Conservation (phyloP, 257 asterid species). For the Primulina tabacum region DNA sequence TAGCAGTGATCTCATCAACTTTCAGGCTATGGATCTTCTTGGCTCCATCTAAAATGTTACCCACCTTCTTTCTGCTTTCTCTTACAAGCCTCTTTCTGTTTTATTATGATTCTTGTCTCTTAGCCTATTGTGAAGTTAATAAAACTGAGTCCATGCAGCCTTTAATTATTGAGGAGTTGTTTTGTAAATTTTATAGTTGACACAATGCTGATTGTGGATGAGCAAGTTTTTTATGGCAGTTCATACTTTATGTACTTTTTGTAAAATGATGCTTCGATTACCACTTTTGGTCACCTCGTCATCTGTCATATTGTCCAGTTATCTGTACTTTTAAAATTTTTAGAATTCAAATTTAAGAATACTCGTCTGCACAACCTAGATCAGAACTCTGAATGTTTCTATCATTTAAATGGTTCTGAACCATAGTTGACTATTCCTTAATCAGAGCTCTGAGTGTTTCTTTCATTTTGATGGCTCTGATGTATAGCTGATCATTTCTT, state of each 20-base stretch:
- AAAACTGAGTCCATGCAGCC: slow-evolving; percentile 14
- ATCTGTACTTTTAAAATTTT: neutral
- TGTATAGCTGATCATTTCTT: slow-evolving; percentile 1
- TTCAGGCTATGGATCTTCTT: neutral
- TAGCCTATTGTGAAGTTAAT: neutral
- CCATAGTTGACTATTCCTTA: neutral
- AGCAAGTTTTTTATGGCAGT: slow-evolving; percentile 1
- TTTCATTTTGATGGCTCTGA: slow-evolving; percentile 11
- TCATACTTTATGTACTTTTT: neutral
- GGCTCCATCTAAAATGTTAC: neutral
- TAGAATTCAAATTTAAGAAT: neutral
- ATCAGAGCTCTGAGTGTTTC: neutral
- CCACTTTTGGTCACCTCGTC: slow-evolving; percentile 5
- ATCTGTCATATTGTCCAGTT: slow-evolving; percentile 10
- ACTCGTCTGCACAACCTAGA: neutral
- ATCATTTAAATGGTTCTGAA: neutral
- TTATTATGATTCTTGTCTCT: slow-evolving; percentile 1
- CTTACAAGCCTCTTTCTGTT: slow-evolving; percentile 3
- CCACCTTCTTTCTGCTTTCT: neutral
- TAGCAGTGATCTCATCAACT: neutral
- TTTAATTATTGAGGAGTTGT: neutral
- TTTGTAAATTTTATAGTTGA: neutral
- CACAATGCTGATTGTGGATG: neutral
- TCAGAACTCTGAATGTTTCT: neutral
- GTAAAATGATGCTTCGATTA: slow-evolving; percentile 8